Base-by-base conservation (phyloP, 129 eudicot species). In the Smallanthus sonchifolius region DNA sequence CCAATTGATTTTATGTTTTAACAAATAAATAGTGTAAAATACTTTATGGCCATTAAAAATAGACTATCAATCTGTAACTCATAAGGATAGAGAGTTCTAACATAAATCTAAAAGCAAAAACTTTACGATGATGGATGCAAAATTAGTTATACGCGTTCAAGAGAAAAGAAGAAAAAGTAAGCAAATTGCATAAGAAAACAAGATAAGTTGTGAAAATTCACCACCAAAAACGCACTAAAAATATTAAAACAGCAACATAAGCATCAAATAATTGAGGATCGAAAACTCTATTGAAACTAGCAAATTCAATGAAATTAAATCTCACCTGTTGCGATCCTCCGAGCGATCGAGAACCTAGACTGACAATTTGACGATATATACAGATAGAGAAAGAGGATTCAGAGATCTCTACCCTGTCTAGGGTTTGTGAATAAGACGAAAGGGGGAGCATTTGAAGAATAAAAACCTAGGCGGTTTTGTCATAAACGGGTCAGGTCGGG, bases 371-470 rank as follows among this genome's bases (percentile, higher is more conserved):
- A 70, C 17, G 66, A 30, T 19, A 47, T 70, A 14, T 44, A 44
- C n/a, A 16, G 10, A 11, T 2, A 70, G 11, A 57, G 52, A 57
- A 8, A 57, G 63, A 47, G 32, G 9, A 61, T 45, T 69, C 6
- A n/a, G 59, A 77, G 11, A 19, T 54, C 37, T 55, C 4, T 35
- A 20, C 10, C 10, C n/a, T 47, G 57, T 38, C 40, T 62, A 78
- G 82, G 77, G 82, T 71, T 78, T 71, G 72, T 52, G 59, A 63
- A 16, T 49, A 37, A 39, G 70, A 42, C 8, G 72, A 61, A 13
- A 45, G 47, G 19, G 56, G 67, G 44, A 0, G 39, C 30, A 70
- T 69, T 14, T 63, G 67, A 39, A 51, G 72, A 30, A 44, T 17
- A 44, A 68, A 52, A 68, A 59, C 40, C 38, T 34, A 57, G 56